Base-by-base conservation (phyloP, 148 eudicot genomes). In the Nepenthes mirabilis region DNA sequence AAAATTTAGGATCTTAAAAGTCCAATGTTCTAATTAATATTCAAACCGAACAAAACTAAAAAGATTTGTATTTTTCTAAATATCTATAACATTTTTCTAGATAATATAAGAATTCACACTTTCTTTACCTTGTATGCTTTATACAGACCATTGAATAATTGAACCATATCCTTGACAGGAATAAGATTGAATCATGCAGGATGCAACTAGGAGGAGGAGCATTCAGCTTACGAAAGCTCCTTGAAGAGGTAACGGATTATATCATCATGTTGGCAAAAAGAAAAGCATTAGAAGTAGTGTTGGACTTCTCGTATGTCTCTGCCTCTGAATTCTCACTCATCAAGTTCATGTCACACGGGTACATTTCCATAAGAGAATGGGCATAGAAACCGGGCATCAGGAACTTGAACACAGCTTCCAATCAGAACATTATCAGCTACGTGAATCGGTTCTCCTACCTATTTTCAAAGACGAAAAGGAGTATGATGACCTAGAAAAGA, bases 161-260 rank as follows among this genome's bases (percentile, higher is more conserved):
- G 76, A 91, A 81, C 62, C 71, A 85, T 5, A 72, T 91, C 54
- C 86, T 91, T 10, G 93, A 91, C 59, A 56, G 68, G 33, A 87
- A 85, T 55, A 87, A 87, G 67, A 79, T 81, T 9, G 95, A 91
- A 73, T 87, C 97, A 3, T 93, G 97, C 0, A 85, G 79, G 72
- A 83, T 85, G 85, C 77, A 83, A 36, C 77, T 91, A 5, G 82
- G 75, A 13, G 79, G 81, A 56, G 68, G 62, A 32, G 85, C 78
- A 51, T 88, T 91, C 57, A 70, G 52, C 65, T 85, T 23, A 23
- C 23, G 0, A 23, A 23, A 23, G 23, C 23, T 0, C 4, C 57
- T 91, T 10, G 90, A 88, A 67, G 86, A 85, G 52, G 77, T 76
- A 32, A 82, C 76, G 35, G 97, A 91, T 60, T 85, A 11, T 81